Conservation (phyloP, 2,329 filamentous ascomycete genomes). For the Amauroascus niger region DNA sequence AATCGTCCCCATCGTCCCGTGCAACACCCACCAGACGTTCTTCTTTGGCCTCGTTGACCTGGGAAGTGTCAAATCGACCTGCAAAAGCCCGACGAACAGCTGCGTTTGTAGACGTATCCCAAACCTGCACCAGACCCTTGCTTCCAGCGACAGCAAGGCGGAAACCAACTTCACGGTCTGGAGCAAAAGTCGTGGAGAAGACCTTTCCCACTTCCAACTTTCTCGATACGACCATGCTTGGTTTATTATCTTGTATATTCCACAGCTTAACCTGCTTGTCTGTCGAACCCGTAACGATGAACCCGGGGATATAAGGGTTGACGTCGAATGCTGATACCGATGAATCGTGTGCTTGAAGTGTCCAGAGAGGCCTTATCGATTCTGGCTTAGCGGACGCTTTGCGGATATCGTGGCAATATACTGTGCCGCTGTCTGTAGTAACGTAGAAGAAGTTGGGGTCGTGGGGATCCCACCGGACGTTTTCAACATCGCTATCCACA, state of each 20-base stretch:
- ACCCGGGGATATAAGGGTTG: constrained; percentile 81
- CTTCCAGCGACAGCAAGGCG: constrained; percentile 86
- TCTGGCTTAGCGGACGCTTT: constrained; percentile 63
- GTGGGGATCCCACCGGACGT: constrained; percentile 85
- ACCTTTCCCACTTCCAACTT: constrained; percentile 92
- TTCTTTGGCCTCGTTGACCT: constrained; percentile 48
- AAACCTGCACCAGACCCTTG: constrained; percentile 84
- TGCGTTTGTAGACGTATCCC: constrained; percentile 92
- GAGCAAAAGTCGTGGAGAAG: constrained; percentile 82
- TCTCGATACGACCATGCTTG: constrained; percentile 80
- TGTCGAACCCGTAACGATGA: constrained; percentile 83
- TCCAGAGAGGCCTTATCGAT: constrained; percentile 80
- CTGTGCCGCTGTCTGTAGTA: constrained; percentile 79
- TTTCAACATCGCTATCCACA: constrained; percentile 92
- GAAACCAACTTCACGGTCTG: constrained; percentile 84
- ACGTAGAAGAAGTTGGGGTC: constrained; percentile 90
- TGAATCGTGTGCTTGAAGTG: constrained; percentile 88
- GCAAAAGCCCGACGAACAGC: constrained; percentile 79
- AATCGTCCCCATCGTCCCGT: constrained; percentile 55
- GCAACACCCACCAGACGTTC: constrained; percentile 72
- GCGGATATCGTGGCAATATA: constrained; percentile 86
- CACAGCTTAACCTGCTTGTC: constrained; percentile 96
- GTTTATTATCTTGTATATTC: constrained; percentile 74
- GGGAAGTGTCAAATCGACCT: constrained; percentile 50
- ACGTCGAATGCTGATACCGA: constrained; percentile 87